These are phyloP conservation scores for Sclerotinia borealis DNA, from an alignment of 2,329 filamentous ascomycete species.

Conservation along the genomic window DNA sequence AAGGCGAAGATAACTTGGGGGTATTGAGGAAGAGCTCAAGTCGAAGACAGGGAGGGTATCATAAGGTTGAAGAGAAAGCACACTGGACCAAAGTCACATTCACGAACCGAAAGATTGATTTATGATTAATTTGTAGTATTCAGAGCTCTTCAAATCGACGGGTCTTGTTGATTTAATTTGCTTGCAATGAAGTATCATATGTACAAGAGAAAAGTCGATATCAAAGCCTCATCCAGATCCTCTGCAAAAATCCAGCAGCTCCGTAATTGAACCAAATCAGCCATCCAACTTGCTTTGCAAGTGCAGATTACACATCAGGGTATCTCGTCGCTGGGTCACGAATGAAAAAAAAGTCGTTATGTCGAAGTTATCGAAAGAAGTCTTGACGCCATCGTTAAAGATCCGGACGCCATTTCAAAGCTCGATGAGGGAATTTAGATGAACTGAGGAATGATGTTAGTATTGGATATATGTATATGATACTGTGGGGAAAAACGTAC, in stretches of 20 bases:
- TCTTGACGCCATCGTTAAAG: constrained; percentile 17
- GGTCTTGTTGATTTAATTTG: not conserved
- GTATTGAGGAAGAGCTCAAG: not conserved
- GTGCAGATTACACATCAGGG: constrained; percentile 20
- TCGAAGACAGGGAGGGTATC: not conserved
- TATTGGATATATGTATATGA: not conserved
- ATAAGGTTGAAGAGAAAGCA: too few relatives aligned
- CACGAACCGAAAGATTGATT: not conserved
- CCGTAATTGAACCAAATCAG: not conserved
- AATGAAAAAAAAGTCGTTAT: constrained; percentile 23
- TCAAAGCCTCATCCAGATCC: constrained; percentile 11
- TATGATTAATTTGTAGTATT: constrained; percentile 2
- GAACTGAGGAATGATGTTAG: constrained; percentile 25
- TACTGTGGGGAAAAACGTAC: constrained; percentile 20
- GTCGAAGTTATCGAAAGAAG: constrained; percentile 20
- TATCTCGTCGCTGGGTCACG: constrained; percentile 19
- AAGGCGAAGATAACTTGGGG: too few relatives aligned
- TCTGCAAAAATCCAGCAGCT: constrained; percentile 13
- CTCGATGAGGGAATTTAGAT: constrained; percentile 26
- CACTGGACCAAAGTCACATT: too few relatives aligned
- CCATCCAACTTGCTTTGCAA: constrained; percentile 19
- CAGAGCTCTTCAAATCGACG: not conserved
- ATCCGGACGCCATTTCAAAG: constrained; percentile 21
- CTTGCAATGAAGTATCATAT: constrained; percentile 11
- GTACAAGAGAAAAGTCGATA: constrained; percentile 12